These are phyloP conservation scores for Cutaneotrichosporon arboriforme DNA, from an alignment of 1,284 basidiomycete genomes.

Conservation along the genomic window DNA sequence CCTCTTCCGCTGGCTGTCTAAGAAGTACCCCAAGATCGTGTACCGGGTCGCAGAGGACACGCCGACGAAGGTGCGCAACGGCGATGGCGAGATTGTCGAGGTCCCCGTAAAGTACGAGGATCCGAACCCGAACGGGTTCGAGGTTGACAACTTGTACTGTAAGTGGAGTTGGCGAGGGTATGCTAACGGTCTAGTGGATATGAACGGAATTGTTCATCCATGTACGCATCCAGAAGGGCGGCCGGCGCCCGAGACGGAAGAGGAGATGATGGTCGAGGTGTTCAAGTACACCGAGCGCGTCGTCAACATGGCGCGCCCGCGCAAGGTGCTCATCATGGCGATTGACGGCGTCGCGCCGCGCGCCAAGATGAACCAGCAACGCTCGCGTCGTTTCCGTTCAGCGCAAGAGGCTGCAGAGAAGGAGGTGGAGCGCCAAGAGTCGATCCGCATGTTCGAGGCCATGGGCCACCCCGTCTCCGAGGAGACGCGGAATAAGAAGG, in stretches of 20 bases:
- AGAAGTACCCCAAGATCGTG: slow-evolving; percentile 94
- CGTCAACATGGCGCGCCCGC: slow-evolving; percentile 92
- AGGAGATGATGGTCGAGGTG: slow-evolving; percentile 98
- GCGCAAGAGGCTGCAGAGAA: slow-evolving; percentile 93
- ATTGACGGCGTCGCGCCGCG: slow-evolving; percentile 97
- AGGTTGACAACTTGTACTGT: slow-evolving; percentile 94
- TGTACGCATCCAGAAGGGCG: slow-evolving; percentile 97
- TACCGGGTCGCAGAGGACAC: slow-evolving; percentile 76
- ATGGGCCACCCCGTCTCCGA: slow-evolving; percentile 87
- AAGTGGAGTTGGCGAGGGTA: slow-evolving; percentile 46
- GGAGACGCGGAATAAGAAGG: slow-evolving; percentile 73
- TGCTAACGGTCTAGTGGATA: slow-evolving; percentile 38
- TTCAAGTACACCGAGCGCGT: slow-evolving; percentile 97
- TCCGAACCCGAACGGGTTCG: slow-evolving; percentile 91
- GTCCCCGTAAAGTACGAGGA: slow-evolving; percentile 76
- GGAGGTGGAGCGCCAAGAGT: slow-evolving; percentile 74
- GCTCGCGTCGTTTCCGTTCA: slow-evolving; percentile 88
- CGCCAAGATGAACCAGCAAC: slow-evolving; percentile 99
- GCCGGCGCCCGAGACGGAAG: slow-evolving; percentile 93
- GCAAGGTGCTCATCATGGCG: slow-evolving; percentile 95
- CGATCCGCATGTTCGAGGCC: slow-evolving; percentile 82
- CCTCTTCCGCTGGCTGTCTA: slow-evolving; percentile 85
- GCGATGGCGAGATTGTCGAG: slow-evolving; percentile 62
- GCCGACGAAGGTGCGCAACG: slow-evolving; percentile 57
- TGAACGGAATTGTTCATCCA: slow-evolving; percentile 74